These are phyloP conservation scores for Pulicaria dysenterica DNA, from an alignment of 129 eudicot genomes.

Conservation along the genomic window DNA sequence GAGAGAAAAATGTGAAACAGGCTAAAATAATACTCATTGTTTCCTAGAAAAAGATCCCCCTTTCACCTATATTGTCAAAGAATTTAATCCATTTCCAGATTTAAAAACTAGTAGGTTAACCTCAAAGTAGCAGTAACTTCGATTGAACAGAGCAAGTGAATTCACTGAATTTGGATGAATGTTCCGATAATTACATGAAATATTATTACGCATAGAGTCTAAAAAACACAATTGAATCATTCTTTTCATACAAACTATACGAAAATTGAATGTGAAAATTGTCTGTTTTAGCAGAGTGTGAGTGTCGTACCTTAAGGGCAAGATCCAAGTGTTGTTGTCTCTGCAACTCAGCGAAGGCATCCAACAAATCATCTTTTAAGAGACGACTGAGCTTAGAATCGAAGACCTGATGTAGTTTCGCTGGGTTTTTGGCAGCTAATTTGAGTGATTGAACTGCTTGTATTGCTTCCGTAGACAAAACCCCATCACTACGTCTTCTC, in stretches of 20 bases:
- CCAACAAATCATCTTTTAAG: constrained; percentile 71
- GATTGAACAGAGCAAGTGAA: not conserved
- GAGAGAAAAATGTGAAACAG: too few relatives aligned
- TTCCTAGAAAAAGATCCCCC: too few relatives aligned
- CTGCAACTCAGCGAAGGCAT: constrained; percentile 63
- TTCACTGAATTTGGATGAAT: not conserved
- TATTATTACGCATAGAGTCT: not conserved
- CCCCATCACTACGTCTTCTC: constrained; percentile 41
- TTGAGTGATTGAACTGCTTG: constrained; percentile 80
- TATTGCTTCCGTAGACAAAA: constrained; percentile 77
- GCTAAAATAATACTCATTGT: not conserved
- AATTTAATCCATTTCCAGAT: not conserved
- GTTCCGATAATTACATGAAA: not conserved
- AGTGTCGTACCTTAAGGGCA: constrained; percentile 47
- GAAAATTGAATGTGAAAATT: not conserved
- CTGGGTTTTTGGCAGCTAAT: constrained; percentile 68
- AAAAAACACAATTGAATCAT: not conserved
- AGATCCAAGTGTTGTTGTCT: constrained; percentile 62
- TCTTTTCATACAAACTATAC: not conserved
- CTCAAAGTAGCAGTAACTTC: not conserved
- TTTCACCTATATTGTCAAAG: not conserved
- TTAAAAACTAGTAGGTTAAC: not conserved
- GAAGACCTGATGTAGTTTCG: constrained; percentile 57
- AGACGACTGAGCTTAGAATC: constrained; percentile 53
- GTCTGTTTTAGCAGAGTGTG: not conserved